These are phyloP conservation scores for Colletotrichum coccodes DNA, from an alignment of 2,329 filamentous ascomycete genomes.

Conservation along the genomic window DNA sequence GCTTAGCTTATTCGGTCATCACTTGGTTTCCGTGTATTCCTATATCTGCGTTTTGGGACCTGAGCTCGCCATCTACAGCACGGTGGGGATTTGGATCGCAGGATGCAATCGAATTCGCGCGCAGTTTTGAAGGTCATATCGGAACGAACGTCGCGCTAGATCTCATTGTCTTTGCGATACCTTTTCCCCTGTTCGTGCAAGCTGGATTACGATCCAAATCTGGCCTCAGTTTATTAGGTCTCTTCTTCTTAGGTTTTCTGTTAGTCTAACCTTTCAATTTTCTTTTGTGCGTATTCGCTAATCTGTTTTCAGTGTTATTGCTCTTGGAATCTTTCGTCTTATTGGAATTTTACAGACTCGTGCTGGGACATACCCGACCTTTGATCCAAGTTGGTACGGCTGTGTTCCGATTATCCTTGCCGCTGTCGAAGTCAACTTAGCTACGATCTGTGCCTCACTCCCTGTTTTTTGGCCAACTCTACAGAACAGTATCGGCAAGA, in stretches of 20 bases:
- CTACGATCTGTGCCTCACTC: constrained; percentile 25
- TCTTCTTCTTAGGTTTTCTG: constrained; percentile 44
- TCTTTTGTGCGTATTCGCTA: constrained; percentile 11
- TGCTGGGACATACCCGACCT: constrained; percentile 44
- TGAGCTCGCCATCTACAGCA: not conserved
- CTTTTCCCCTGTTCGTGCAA: constrained; percentile 41
- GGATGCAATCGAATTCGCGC: constrained; percentile 36
- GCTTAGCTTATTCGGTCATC: constrained; percentile 41
- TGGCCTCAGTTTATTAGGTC: constrained; percentile 40
- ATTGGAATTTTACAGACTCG: constrained; percentile 40
- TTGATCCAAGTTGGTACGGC: constrained; percentile 49
- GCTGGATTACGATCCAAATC: constrained; percentile 39
- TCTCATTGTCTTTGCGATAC: constrained; percentile 42
- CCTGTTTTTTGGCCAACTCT: constrained; percentile 36
- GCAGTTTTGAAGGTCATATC: constrained; percentile 41
- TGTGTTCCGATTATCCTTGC: constrained; percentile 45
- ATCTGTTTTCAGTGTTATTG: constrained; percentile 27
- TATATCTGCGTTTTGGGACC: constrained; percentile 43
- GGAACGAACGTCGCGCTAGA: constrained; percentile 44
- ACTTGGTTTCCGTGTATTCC: constrained; percentile 46
- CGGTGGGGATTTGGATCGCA: constrained; percentile 44
- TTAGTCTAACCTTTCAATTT: constrained; percentile 33
- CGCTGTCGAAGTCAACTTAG: constrained; percentile 43
- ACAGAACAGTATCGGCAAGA: constrained; percentile 39
- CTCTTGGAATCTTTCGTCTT: constrained; percentile 41